Evolutionary conservation across 768 basidiomycete genomes (phyloP).

Genomic region (Neoboletus magnificus): DNA sequence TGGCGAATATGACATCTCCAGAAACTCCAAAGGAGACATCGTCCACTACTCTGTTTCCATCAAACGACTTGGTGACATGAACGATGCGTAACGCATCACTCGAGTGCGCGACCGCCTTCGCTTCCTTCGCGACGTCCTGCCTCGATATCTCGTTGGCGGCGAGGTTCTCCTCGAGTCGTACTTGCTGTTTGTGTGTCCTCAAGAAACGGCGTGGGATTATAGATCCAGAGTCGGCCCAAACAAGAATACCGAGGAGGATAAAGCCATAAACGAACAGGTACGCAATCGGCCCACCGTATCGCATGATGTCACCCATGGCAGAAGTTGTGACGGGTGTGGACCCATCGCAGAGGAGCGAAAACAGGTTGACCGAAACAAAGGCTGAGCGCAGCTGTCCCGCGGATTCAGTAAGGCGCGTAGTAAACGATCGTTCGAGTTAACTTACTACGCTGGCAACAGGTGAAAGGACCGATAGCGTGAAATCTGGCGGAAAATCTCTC

Average conservation of each 20-base stretch:
- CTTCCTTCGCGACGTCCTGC: slow-evolving; percentile 57
- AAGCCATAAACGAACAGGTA: slow-evolving; percentile 65
- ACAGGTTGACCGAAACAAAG: slow-evolving; percentile 75
- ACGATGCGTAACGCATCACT: slow-evolving; percentile 61
- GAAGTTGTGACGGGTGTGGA: slow-evolving; percentile 41
- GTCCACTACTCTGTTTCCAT: slow-evolving; percentile 59
- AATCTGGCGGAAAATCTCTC: slow-evolving; percentile 38
- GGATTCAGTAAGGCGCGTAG: neutral
- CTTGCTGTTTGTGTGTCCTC: slow-evolving; percentile 17
- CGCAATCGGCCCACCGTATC: slow-evolving; percentile 71
- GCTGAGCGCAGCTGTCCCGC: slow-evolving; percentile 54
- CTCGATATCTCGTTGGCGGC: slow-evolving; percentile 21
- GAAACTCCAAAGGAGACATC: slow-evolving; percentile 69
- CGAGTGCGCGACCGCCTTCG: slow-evolving; percentile 43
- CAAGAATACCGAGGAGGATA: slow-evolving; percentile 58
- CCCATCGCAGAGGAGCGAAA: slow-evolving; percentile 68
- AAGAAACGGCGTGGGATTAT: slow-evolving; percentile 40
- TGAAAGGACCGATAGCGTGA: slow-evolving; percentile 61
- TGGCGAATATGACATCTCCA: slow-evolving; percentile 60
- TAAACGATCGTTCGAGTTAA: slow-evolving; percentile 5
- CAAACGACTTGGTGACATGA: slow-evolving; percentile 59
- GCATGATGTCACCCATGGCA: slow-evolving; percentile 50
- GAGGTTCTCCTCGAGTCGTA: slow-evolving; percentile 11
- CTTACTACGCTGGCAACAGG: slow-evolving; percentile 69
- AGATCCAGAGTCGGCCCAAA: slow-evolving; percentile 72